These are phyloP conservation scores for Gracilaria domingensis DNA, from an alignment of 23 red algal genomes.

Conservation along the genomic window DNA sequence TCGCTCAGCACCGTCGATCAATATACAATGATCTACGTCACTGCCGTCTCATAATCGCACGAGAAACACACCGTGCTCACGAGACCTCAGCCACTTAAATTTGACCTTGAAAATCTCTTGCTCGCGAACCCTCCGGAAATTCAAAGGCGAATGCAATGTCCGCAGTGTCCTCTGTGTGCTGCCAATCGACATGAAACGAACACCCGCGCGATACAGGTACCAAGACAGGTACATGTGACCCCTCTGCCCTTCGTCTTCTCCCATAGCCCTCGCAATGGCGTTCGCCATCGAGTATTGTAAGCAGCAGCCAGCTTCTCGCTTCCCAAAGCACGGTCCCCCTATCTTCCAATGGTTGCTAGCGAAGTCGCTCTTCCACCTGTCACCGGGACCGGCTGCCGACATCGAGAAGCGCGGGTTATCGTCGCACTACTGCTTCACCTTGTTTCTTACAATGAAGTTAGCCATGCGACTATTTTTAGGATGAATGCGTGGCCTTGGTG, in stretches of 20 bases:
- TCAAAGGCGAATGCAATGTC: too few relatives aligned
- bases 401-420: conserved; percentile 18
- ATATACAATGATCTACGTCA: conserved; percentile 26
- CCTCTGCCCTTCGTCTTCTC: too few relatives aligned
- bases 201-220: too few relatives aligned
- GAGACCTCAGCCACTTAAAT: neutral
- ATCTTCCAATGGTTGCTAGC: neutral
- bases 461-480: neutral
- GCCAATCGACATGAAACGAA: too few relatives aligned
- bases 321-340: neutral
- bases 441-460: neutral
- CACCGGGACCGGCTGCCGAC: conserved; percentile 5
- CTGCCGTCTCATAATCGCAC: conserved; percentile 1
- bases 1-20: conserved; percentile 8
- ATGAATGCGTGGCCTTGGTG: conserved; percentile 1
- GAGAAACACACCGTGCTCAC: neutral
- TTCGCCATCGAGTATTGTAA: too few relatives aligned
- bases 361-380: neutral
- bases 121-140: neutral
- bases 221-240: too few relatives aligned
- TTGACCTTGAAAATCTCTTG: neutral
- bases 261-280: too few relatives aligned
- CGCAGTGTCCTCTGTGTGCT: conserved; percentile 16
- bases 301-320: neutral
- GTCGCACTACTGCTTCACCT: neutral